A percentile compares a stretch with the other conserved stretches of the same genome.
Evolutionary conservation across 768 basidiomycete species (phyloP).

Genomic region (Russula sp.): DNA sequence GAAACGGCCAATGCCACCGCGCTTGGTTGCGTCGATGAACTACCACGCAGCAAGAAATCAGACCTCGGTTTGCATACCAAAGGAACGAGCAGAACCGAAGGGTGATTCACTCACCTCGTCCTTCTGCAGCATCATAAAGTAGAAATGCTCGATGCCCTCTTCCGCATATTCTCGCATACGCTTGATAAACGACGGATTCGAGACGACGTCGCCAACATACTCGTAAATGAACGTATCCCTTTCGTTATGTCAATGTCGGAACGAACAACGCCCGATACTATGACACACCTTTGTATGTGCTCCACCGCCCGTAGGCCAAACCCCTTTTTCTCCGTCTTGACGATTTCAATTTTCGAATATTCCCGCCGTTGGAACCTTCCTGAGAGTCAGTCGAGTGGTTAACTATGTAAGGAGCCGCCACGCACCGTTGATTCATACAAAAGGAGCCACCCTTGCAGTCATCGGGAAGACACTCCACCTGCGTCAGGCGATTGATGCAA

Average conservation of each 20-base stretch:
- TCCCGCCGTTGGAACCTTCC: constrained; percentile 81
- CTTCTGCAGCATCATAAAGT: constrained; percentile 99
- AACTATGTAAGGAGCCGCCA: constrained; percentile 13
- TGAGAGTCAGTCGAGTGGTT: constrained; percentile 13
- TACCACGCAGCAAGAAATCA: constrained; percentile 34
- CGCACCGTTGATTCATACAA: constrained; percentile 93
- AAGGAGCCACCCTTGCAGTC: constrained; percentile 81
- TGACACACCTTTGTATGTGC: constrained; percentile 59
- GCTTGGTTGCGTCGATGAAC: constrained; percentile 98
- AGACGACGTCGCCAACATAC: constrained; percentile 96
- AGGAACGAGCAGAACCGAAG: no score
- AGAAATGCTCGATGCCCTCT: constrained; percentile 94
- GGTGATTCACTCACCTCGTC: constrained; percentile 66
- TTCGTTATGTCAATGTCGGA: constrained; percentile 15
- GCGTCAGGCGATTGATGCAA: constrained; percentile 96
- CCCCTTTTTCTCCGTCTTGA: constrained; percentile 93
- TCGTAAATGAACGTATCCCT: constrained; percentile 96
- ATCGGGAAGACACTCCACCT: constrained; percentile 89
- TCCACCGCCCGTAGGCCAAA: constrained; percentile 81
- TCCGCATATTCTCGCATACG: constrained; percentile 92
- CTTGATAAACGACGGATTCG: constrained; percentile 80
- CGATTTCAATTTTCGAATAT: constrained; percentile 85
- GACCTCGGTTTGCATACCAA: neutral
- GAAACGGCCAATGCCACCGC: constrained; percentile 94
- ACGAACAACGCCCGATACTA: neutral